Evolutionary conservation across 108 stramenopile genomes (phyloP).

Genomic region (Stephanodiscus minutulus): DNA sequence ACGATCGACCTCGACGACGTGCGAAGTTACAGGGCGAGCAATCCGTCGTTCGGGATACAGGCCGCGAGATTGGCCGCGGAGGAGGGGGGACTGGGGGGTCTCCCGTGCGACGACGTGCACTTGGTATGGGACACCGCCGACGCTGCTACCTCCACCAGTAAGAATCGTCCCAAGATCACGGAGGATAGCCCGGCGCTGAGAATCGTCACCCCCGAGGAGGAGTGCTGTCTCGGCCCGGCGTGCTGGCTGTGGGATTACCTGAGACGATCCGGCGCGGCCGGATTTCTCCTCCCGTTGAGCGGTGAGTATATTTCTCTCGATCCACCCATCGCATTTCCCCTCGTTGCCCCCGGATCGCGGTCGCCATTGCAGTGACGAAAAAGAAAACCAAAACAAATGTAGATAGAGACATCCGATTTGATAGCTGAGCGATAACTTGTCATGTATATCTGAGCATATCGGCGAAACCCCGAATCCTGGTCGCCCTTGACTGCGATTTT

Average conservation of each 20-base stretch:
- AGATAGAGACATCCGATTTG: conserved; percentile 53
- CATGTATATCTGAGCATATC: conserved; percentile 35
- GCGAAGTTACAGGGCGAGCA: conserved; percentile 84
- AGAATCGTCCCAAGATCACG: conserved; percentile 20
- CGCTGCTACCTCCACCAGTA: background rate
- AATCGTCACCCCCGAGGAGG: conserved; percentile 87
- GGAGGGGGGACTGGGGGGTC: conserved; percentile 25
- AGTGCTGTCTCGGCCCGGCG: conserved; percentile 97
- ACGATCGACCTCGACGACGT: conserved; percentile 96
- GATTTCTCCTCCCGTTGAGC: conserved; percentile 95
- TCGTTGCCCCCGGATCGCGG: no score
- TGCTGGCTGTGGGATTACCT: conserved; percentile 99
- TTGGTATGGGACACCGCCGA: conserved; percentile 30
- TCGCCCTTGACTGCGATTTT: background rate
- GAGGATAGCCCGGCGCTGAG: conserved; percentile 35
- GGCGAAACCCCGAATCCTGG: background rate
- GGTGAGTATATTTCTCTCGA: conserved; percentile 33
- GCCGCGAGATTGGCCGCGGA: conserved; percentile 49
- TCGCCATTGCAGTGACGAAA: conserved; percentile 44
- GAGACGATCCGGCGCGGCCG: conserved; percentile 89
- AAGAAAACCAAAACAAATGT: conserved; percentile 34
- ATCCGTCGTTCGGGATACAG: conserved; percentile 91
- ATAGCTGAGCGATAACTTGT: conserved; percentile 41
- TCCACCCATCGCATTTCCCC: background rate
- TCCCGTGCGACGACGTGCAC: conserved; percentile 24